Conservation (phyloP, 78 protist species). For the Protostelium mycophagum region DNA sequence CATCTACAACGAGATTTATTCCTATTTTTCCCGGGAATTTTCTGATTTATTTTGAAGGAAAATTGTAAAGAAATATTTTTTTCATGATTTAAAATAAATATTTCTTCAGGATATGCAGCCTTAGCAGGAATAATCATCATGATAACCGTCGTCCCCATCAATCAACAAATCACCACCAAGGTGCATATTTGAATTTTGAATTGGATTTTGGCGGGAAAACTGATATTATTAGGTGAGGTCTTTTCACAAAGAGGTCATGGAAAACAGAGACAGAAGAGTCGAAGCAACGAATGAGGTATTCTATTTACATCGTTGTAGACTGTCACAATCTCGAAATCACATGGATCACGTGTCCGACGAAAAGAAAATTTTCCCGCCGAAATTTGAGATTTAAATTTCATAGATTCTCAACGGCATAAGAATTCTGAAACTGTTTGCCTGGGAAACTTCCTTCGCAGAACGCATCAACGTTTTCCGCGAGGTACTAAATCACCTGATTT, state of each 20-base stretch:
- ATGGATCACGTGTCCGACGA: too few species aligned
- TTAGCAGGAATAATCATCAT: slow-evolving; percentile 58
- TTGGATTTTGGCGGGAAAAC: neutral
- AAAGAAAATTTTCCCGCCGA: too few species aligned
- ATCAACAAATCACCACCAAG: slow-evolving; percentile 9
- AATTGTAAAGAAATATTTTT: too few species aligned
- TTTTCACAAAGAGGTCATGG: slow-evolving; percentile 16
- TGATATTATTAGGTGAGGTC: neutral
- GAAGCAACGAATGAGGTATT: slow-evolving; percentile 53
- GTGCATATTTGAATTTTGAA: neutral
- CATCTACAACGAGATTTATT: too few species aligned
- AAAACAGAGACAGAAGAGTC: slow-evolving; percentile 45
- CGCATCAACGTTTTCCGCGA: slow-evolving; percentile 30
- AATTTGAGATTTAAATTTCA: too few species aligned
- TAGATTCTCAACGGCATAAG: slow-evolving; percentile 73
- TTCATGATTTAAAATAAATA: too few species aligned
- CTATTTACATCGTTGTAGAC: too few species aligned
- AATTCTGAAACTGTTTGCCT: slow-evolving; percentile 73
- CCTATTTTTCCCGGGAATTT: too few species aligned
- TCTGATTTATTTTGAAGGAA: too few species aligned
- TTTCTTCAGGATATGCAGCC: slow-evolving; percentile 20
- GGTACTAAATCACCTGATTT: too few species aligned
- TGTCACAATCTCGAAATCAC: too few species aligned
- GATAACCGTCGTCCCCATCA: slow-evolving; percentile 56
- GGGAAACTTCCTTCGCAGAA: slow-evolving; percentile 67